Evolutionary conservation across 2,329 filamentous ascomycete genomes (phyloP), one percentile per base, ranked within the genome.

Genomic region (Cordyceps tenuipes): DNA sequence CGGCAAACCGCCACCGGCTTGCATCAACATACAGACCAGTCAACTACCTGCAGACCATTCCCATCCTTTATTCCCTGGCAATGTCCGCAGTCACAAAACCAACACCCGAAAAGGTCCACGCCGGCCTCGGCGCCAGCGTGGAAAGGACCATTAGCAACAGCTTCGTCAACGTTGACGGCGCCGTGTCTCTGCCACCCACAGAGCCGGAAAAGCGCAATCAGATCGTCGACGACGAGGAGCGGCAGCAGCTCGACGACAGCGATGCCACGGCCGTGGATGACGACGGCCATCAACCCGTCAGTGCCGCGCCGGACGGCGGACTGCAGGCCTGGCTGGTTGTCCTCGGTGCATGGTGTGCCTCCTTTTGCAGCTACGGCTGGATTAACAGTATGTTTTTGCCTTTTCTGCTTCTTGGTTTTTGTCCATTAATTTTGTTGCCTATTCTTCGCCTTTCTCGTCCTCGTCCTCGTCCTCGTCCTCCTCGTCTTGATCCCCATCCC

Each of bases 311-410:
- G n/a, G 59, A 60, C 21, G 59, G 59, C 46, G 59, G 59, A 12
- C 15, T 55, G 36, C 44, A 55, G 26, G 59, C 59, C 7, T 73
- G 71, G 72, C 62, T 69, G 2, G 66, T 70, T 2, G 67, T 73
- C 10, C 41, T 69, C 4, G 72, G 72, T 10, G 67, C 64, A 0
- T 73, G 69, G 69, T 72, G 71, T 61, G 65, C 66, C 1, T 66
- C 68, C 0, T 73, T 74, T 48, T 71, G 69, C 63, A 68, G 64
- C 47, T 72, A 70, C 44, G 71, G 72, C 29, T 71, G 67, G 65
- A 61, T 69, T 50, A 71, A 71, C 63, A 67, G 68, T 68, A 64
- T 15, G 67, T 64, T 19, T 34, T 21, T 39, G 26, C 46, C 43
- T 17, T 44, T 10, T 23, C 5, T 36, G 26, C 23, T 29, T 23